phyloP scores from a whole-genome alignment of 2,329 filamentous ascomycete species.

The Fusarium coffeatum region DNA sequence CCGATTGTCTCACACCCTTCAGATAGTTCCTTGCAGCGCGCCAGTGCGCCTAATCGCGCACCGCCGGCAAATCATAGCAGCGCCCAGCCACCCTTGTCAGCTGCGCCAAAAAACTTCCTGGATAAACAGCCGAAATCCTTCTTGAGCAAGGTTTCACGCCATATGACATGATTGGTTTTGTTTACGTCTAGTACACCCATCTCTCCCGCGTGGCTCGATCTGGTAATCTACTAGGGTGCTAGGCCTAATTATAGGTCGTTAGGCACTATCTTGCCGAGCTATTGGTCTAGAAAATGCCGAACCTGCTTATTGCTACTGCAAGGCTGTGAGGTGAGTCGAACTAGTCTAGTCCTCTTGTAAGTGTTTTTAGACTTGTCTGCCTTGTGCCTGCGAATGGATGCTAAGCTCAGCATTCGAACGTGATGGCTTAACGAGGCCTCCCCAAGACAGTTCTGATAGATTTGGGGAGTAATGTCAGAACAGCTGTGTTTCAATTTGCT shows the following conservation, averaged over 20 bases:
- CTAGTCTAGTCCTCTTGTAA: constrained; percentile 8
- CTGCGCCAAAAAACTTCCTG: constrained; percentile 17
- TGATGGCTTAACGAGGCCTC: constrained; percentile 40
- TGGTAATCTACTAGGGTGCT: constrained; percentile 19
- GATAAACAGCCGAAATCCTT: constrained; percentile 26
- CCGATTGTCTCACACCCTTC: constrained; percentile 32
- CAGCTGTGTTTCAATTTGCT: not conserved
- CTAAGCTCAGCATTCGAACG: constrained; percentile 4
- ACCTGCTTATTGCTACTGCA: constrained; percentile 33
- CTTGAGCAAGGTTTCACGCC: not conserved
- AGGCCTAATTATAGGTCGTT: constrained; percentile 39
- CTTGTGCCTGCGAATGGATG: constrained; percentile 26
- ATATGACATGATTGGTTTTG: constrained; percentile 26
- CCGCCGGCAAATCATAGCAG: constrained; percentile 41
- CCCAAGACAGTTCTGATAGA: not conserved
- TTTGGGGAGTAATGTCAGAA: not conserved
- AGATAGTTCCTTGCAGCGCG: constrained; percentile 36
- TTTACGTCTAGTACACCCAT: constrained; percentile 18
- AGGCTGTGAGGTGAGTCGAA: constrained; percentile 29
- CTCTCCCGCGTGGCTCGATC: constrained; percentile 28
- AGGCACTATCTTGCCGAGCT: constrained; percentile 15
- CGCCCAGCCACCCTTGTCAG: constrained; percentile 29
- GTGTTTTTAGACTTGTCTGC: constrained; percentile 33
- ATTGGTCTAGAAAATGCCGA: constrained; percentile 27
- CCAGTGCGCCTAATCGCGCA: constrained; percentile 46